Evolutionary conservation across 306 rosid genomes (phyloP), one percentile per base, ranked within the genome.

Genomic region (Amphicarpaea edgeworthii): DNA sequence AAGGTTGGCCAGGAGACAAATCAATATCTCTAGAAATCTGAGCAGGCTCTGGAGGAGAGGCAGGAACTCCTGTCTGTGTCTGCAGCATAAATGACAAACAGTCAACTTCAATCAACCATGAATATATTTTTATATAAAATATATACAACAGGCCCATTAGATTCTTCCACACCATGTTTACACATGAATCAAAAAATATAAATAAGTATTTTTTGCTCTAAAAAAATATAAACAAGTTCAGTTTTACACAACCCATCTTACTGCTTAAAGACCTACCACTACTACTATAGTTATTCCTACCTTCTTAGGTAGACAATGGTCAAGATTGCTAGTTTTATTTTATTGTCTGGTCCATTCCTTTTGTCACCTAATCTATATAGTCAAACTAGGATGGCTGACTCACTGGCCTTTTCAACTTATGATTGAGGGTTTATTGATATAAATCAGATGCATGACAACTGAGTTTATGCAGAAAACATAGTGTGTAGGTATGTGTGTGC

Each of bases 1-100:
- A 83, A 54, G 92, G 96, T 85, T 90, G 97, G 43, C 97, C 93
- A 24, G 91, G 88, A 83, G 90, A 92, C 73, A 88, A 88, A 85
- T 92, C 97, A 70, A 80, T 77, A 77, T 88, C 97, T 77, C 90
- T 78, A n/a, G 87, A 75, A 65, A 77, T 79, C 73, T 89, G 91
- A 82, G 81, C 75, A 57, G 88, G 80, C 78, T 92, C 96, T 19
- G 91, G 75, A 77, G 78, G 78, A 65, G 92, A 86, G 57, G 84
- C 90, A 62, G 97, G 85, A 64, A 64, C 83, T 64, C 85, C 97
- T 32, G 73, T 83, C 93, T 92, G 79, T 32, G 73, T 83, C 93
- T 92, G 79, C 81, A 85, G 45, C 80, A 75, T 37, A 68, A 72
- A 78, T 8, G 69, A 68, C 47, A 80, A 14, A 58, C 23, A 3